Base-by-base conservation (phyloP, 106 monocot species). In the Apostasia ramifera region DNA sequence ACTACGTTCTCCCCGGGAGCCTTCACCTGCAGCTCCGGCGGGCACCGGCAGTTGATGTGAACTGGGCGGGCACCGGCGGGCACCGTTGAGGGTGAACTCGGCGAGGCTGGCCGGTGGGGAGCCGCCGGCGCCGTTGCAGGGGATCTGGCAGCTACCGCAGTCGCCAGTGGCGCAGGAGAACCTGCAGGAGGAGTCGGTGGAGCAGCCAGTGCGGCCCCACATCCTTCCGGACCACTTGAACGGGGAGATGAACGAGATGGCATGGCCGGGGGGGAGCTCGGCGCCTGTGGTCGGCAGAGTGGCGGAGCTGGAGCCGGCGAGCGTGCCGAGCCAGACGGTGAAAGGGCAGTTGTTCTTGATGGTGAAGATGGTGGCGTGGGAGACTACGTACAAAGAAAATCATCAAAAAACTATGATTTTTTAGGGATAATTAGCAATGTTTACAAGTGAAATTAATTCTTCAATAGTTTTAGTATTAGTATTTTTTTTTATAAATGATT, bases 291-390 rank as follows among this genome's bases (percentile, higher is more conserved):
- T 43, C 11, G 40, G 58, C 43, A 84, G 60, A 14, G 50, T 50
- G 4, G 80, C 53, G 67, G 57, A 72, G 13, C 74, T 77, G 8
- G 77, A 57, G 68, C 58, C 68, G n/a, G 87, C 73, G 11, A 83
- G 80, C 26, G 75, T 48, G 26, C 80, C 88, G 15, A 81, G 83
- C 88, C 88, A 88, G 41, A 88, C 66, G 10, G 88, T 76, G 49
- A 13, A 5, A 10, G 40, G 61, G 56, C 88, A 88, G 2, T 56
- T 49, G 67, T 67, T 69, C 40, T 40, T 46, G 40, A 71, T 12
- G 5, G 77, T 71, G 49, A 77, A 77, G 4, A 75, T 71, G 3
- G 78, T 73, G 3, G 67, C 41, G 3, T 67, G 9, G 2, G 53
- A 49, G 40, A 37, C 44, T 67, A 41, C 48, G 26, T 26, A 26